Evolutionary conservation across 495 filamentous ascomycete species (phyloP), one percentile per base, ranked within the genome.

Genomic region (Staphylotrichum tortipilum): DNA sequence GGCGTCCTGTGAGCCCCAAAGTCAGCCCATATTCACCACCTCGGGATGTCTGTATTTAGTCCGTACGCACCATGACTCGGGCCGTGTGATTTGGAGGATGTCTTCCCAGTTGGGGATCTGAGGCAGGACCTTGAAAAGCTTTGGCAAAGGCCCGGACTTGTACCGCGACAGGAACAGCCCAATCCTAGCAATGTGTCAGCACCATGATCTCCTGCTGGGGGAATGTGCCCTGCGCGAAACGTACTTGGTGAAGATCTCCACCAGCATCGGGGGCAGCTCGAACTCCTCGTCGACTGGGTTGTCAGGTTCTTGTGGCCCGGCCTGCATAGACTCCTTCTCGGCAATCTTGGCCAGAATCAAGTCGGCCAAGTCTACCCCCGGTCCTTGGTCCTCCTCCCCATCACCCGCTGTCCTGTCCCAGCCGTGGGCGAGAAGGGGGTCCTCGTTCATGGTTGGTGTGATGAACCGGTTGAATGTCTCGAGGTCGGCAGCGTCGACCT

Each of bases 71-170:
- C 63, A 66, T 4, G 33, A 18, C 1, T 65, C 58, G 6, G 62
- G 62, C 31, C 53, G 47, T 54, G 62, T 65, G 9, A 65, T 28
- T 28, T 54, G 58, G 3, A 65, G 22, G 35, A 96, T 85, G 17
- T 85, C 86, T 55, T 88, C 85, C 87, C 88, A 95, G 57, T 89
- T 81, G 3, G 89, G 89, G 8, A 97, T 78, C 3, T 88, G 86
- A 0, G 94, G 92, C 26, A 99, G 78, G 51, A 97, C 86, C 68
- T 97, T 97, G 78, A 99, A 94, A 1, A 90, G 91, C 67, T 97
- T 97, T 11, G 92, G 94, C 21, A 97, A 78, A 55, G 88, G 88
- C 18, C 92, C 92, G 9, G 88, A 92, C 63, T 94, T 95, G 69
- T 96, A 95, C 43, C 91, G 79, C 8, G 88, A 89, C 34, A 97